Percentiles rank a stretch among this genome's conserved stretches.
These are phyloP conservation scores for Kodamaea restingae DNA, from an alignment of 805 yeast genomes.

Conservation along the genomic window DNA sequence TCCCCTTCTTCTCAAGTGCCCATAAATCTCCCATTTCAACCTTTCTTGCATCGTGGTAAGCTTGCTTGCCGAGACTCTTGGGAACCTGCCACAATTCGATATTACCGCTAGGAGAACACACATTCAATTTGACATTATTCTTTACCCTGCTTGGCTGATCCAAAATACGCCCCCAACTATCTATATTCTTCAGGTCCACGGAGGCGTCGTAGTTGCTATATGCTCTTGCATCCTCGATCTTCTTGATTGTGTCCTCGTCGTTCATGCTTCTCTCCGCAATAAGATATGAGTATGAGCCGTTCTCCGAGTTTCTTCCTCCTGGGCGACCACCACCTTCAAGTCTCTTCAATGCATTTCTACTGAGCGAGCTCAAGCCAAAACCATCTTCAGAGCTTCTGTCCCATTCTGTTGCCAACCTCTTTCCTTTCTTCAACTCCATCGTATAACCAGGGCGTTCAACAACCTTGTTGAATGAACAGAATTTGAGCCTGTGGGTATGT, in stretches of 20 bases:
- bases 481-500: conserved; percentile 58
- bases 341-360: conserved; percentile 26
- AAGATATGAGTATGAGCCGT: conserved; percentile 69
- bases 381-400: conserved; percentile 49
- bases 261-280: conserved; percentile 57
- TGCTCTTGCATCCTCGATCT: conserved; percentile 38
- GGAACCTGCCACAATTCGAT: conserved; percentile 88
- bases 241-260: conserved; percentile 36
- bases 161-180: conserved; percentile 70
- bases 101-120: conserved; percentile 76
- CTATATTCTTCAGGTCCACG: conserved; percentile 21
- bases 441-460: conserved; percentile 75
- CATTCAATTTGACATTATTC: conserved; percentile 74
- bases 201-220: conserved; percentile 19
- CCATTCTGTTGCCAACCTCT: conserved; percentile 72
- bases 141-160: conserved; percentile 70
- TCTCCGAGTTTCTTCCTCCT: conserved; percentile 64
- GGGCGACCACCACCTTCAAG: conserved; percentile 77
- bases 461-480: conserved; percentile 71
- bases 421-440: conserved; percentile 84
- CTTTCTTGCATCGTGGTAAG: conserved; percentile 88
- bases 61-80: conserved; percentile 66
- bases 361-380: conserved; percentile 44
- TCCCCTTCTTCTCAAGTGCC: conserved; percentile 49
- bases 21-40: conserved; percentile 81